Conservation (phyloP, 352 stramenopile genomes). For the Nothophytophthora sp. region DNA sequence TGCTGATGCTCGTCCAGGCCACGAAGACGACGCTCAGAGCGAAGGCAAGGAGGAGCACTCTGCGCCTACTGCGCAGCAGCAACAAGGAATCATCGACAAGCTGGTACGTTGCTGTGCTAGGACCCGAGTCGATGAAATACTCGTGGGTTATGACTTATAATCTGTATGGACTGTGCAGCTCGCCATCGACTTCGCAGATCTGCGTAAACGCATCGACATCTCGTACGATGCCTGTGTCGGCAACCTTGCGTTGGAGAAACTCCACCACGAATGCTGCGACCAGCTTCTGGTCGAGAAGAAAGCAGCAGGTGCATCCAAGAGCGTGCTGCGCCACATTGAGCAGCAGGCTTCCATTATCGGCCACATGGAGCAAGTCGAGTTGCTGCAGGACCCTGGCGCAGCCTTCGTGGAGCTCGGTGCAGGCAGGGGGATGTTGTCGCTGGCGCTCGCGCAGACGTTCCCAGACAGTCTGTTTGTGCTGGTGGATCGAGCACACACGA, state of each 20-base stretch:
- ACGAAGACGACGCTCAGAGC: background rate
- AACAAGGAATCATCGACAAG: constrained; percentile 72
- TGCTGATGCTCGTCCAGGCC: no score
- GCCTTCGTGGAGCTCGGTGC: constrained; percentile 80
- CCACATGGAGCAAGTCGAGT: constrained; percentile 61
- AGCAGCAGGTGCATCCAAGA: constrained; percentile 52
- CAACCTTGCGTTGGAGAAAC: constrained; percentile 60
- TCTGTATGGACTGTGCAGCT: constrained; percentile 14
- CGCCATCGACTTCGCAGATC: constrained; percentile 55
- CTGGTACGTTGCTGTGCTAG: constrained; percentile 32
- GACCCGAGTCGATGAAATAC: no score
- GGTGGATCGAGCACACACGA: constrained; percentile 70
- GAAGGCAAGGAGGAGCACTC: constrained; percentile 33
- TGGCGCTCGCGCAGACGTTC: constrained; percentile 70
- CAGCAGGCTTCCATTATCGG: constrained; percentile 84
- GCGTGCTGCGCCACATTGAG: constrained; percentile 75
- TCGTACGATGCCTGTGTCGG: constrained; percentile 59
- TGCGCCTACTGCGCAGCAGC: constrained; percentile 36
- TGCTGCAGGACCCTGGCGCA: constrained; percentile 44
- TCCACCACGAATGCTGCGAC: constrained; percentile 67
- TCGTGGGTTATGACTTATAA: no score
- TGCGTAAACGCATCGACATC: constrained; percentile 47
- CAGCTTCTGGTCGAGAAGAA: constrained; percentile 67
- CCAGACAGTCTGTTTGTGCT: constrained; percentile 68
- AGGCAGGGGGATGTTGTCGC: constrained; percentile 76